Evolutionary conservation across 1,139 yeast genomes (phyloP), one percentile per base, ranked within the genome.

Genomic region (Saccharomyces hybrid): DNA sequence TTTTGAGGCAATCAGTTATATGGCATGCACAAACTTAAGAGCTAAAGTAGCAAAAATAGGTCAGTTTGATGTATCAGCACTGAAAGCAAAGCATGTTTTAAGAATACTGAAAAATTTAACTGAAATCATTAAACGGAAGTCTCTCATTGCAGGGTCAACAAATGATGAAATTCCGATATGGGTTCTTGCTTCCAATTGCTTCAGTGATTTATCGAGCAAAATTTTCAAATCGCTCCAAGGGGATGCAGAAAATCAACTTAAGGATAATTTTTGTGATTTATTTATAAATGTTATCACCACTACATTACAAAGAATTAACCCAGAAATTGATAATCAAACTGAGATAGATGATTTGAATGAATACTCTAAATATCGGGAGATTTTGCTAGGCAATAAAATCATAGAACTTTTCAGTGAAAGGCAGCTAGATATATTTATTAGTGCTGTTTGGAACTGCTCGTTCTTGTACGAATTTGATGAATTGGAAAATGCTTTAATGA

Each of bases 1-100:
- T 0, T 89, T 85, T 65, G 77, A 83, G 42, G 82, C 89, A 0
- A 71, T 86, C 2, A 80, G 93, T 60, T 77, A 77, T 54, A 65
- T 70, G 29, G 76, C 88, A 0, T 72, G 83, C 53, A 70, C 69
- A 11, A 60, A 79, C 7, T 63, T 88, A 28, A 63, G 66, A 3
- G 59, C 60, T 0, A 75, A 75, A 44, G 56, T 86, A 16, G 59
- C 63, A 0, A 55, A 62, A 0, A 60, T 77, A 1, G 57, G 56
- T 0, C 74, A 75, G 52, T 71, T 75, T 46, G 58, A 65, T 7
- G 52, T 54, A 1, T 64, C 70, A 0, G 67, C 82, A 24, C 60
- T 83, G 2, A 63, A 72, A 8, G 82, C 82, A 57, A 78, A 76
- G 19, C 75, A 82, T 5, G 64, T 84, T 1, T 61, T 70, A 4